Conservation (phyloP, 768 basidiomycete genomes). For the Lyophyllum shimeji region DNA sequence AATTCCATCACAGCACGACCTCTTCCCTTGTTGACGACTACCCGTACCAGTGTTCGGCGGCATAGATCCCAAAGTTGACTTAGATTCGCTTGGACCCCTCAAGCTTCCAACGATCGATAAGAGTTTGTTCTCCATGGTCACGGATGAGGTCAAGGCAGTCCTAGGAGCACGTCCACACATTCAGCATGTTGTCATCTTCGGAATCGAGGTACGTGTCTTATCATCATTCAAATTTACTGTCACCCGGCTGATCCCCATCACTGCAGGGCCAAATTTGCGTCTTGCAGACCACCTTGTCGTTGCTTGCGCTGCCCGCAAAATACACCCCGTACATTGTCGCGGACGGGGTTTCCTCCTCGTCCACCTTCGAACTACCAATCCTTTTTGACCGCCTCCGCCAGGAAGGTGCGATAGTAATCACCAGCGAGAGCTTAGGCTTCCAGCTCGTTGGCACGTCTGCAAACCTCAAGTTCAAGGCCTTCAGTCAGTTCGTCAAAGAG, state of each 20-base stretch:
- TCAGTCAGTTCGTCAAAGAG: slow-evolving; percentile 74
- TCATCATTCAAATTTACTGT: not conserved
- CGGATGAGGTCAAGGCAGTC: slow-evolving; percentile 56
- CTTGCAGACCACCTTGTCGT: slow-evolving; percentile 76
- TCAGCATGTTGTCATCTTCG: slow-evolving; percentile 71
- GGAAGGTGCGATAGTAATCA: slow-evolving; percentile 75
- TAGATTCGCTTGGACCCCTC: slow-evolving; percentile 51
- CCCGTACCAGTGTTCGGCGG: slow-evolving; percentile 57
- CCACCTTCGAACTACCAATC: slow-evolving; percentile 75
- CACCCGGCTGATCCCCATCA: not conserved
- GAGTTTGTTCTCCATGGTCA: slow-evolving; percentile 83
- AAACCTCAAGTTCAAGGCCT: slow-evolving; percentile 65
- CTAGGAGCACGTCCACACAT: slow-evolving; percentile 48
- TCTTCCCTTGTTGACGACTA: not conserved
- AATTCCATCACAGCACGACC: slow-evolving; percentile 3
- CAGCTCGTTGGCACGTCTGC: slow-evolving; percentile 70
- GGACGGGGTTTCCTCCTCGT: slow-evolving; percentile 83
- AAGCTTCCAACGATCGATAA: slow-evolving; percentile 67
- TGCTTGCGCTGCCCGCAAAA: slow-evolving; percentile 41
- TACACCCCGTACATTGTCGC: slow-evolving; percentile 67
- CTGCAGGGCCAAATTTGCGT: slow-evolving; percentile 87
- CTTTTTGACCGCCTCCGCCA: slow-evolving; percentile 69
- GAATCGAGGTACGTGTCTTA: slow-evolving; percentile 67
- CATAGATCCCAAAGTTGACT: slow-evolving; percentile 61
- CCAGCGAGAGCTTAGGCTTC: slow-evolving; percentile 81